Conservation (phyloP, 192 early-diverging fungal genomes). For the Oehlia diaphana region DNA sequence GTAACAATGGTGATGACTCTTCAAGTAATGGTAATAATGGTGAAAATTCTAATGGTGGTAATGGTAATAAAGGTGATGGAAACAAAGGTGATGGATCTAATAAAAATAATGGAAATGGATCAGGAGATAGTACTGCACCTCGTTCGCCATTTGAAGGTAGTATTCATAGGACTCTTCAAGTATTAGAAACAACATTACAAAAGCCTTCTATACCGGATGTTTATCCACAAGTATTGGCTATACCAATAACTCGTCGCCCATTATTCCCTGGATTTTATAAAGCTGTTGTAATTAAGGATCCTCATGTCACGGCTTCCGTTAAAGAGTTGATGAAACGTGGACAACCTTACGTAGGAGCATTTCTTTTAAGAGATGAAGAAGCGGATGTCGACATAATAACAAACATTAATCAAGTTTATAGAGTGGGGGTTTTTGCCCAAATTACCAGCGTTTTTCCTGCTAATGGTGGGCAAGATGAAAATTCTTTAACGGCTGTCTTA, state of each 20-base stretch:
- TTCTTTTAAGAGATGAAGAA: slow-evolving; percentile 90
- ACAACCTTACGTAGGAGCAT: slow-evolving; percentile 96
- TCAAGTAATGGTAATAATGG: slow-evolving; percentile 21
- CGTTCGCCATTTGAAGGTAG: slow-evolving; percentile 39
- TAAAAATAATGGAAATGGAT: slow-evolving; percentile 39
- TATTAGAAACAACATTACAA: slow-evolving; percentile 65
- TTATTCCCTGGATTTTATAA: slow-evolving; percentile 99
- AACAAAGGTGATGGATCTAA: slow-evolving; percentile 29
- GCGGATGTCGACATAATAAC: slow-evolving; percentile 82
- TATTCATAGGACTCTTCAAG: slow-evolving; percentile 52
- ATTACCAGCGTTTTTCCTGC: slow-evolving; percentile 93
- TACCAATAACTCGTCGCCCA: slow-evolving; percentile 90
- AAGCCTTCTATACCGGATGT: slow-evolving; percentile 85
- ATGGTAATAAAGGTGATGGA: slow-evolving; percentile 3
- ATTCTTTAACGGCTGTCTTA: slow-evolving; percentile 87
- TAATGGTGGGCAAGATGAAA: slow-evolving; percentile 67
- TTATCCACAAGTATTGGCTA: slow-evolving; percentile 91
- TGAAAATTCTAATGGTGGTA: slow-evolving; percentile 2
- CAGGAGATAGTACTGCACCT: slow-evolving; percentile 30
- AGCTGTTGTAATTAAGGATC: slow-evolving; percentile 95
- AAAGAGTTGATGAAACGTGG: slow-evolving; percentile 88
- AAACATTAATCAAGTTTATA: slow-evolving; percentile 75
- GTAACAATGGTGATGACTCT: background rate
- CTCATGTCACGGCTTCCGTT: slow-evolving; percentile 87
- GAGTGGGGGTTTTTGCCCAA: slow-evolving; percentile 94